Evolutionary conservation across 371 early-diverging fungal genomes (phyloP).

Genomic region (Parasitella parasitica): DNA sequence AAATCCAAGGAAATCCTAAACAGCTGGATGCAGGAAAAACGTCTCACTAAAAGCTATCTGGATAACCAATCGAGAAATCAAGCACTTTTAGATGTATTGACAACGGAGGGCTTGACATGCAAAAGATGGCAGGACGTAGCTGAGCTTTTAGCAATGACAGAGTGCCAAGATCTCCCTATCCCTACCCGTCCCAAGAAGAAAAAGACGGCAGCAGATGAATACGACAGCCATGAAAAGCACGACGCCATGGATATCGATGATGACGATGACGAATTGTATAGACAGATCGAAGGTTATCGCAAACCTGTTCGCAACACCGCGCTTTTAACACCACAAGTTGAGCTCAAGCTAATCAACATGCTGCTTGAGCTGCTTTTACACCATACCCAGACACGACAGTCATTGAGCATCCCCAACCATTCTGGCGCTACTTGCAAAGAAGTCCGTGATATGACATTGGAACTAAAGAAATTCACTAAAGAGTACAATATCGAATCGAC

Average conservation of each 20-base stretch:
- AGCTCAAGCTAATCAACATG: conserved; percentile 22
- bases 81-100: conserved; percentile 14
- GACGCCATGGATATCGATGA: conserved; percentile 12
- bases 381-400: conserved; percentile 15
- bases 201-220: neutral
- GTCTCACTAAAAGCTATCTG: neutral
- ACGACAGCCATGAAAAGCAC: neutral
- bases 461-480: conserved; percentile 17
- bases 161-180: conserved; percentile 17
- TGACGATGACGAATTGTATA: neutral
- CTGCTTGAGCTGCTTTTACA: conserved; percentile 25
- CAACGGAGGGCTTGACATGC: conserved; percentile 29
- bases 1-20: conserved; percentile 10
- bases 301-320: conserved; percentile 6
- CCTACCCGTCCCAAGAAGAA: neutral
- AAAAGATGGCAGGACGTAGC: conserved; percentile 34
- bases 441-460: conserved; percentile 14
- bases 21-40: conserved; percentile 24
- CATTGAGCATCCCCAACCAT: neutral
- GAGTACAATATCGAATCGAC: conserved; percentile 16
- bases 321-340: conserved; percentile 5
- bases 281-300: conserved; percentile 3
- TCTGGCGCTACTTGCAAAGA: conserved; percentile 4
- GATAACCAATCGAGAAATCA: conserved; percentile 8
- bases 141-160: conserved; percentile 18